phyloP scores from a whole-genome alignment of 768 basidiomycete species.

The Lactarius sp. region DNA sequence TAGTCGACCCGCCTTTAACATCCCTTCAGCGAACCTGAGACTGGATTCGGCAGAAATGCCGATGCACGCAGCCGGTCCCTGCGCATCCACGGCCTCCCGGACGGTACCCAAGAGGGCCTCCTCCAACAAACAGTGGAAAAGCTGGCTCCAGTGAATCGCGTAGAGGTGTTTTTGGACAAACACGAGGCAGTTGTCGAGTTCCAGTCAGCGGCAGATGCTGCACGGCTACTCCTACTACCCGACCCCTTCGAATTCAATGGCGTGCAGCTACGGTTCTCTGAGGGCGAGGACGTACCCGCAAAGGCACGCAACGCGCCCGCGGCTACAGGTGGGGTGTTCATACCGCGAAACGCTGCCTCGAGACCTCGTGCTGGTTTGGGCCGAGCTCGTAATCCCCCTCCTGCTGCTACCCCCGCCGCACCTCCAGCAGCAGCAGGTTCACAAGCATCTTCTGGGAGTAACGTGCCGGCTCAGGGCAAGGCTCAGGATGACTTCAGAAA shows the following conservation, averaged over 20 bases:
- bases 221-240: conserved; percentile 64
- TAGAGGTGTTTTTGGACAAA: conserved; percentile 63
- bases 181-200: conserved; percentile 63
- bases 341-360: conserved; percentile 60
- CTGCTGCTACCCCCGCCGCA: conserved; percentile 20
- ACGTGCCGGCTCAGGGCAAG: conserved; percentile 30
- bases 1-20: neutral
- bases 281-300: conserved; percentile 42
- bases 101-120: conserved; percentile 80
- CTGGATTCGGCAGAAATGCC: conserved; percentile 49
- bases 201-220: conserved; percentile 69
- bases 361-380: conserved; percentile 72
- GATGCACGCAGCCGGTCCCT: conserved; percentile 69
- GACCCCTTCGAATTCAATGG: conserved; percentile 72
- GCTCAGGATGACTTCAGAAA: conserved; percentile 85
- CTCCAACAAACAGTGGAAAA: conserved; percentile 89
- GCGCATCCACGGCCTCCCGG: conserved; percentile 68
- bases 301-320: conserved; percentile 31
- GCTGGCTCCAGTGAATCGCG: conserved; percentile 59
- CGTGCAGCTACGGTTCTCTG: conserved; percentile 51
- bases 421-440: conserved; percentile 26
- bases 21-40: conserved; percentile 38
- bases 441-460: conserved; percentile 17
- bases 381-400: conserved; percentile 41
- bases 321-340: conserved; percentile 51